phyloP scores from a whole-genome alignment of 192 early-diverging fungal genomes.

The Mortierella claussenii region DNA sequence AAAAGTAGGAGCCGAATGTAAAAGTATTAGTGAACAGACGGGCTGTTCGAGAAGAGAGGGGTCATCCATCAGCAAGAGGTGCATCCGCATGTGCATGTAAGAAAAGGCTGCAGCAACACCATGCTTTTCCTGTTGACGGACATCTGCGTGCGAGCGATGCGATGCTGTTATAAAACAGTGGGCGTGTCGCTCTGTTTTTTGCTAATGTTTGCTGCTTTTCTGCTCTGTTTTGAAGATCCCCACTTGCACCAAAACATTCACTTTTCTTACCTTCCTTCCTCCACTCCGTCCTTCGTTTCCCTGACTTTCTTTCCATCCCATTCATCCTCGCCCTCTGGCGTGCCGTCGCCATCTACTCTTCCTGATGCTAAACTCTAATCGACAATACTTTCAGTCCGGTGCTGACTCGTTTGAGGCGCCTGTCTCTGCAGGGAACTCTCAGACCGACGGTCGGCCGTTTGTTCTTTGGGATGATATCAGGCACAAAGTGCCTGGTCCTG shows the following conservation, averaged over 20 bases:
- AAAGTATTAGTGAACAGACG: too few relatives aligned
- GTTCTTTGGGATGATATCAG: slow-evolving; percentile 6
- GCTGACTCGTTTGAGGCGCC: neutral
- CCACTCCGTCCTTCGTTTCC: neutral
- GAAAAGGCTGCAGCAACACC: too few relatives aligned
- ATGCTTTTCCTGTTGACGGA: too few relatives aligned
- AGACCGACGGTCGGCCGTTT: neutral
- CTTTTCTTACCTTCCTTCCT: neutral
- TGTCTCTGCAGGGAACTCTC: neutral
- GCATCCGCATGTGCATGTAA: too few relatives aligned
- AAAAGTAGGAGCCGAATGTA: too few relatives aligned
- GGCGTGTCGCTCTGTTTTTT: neutral
- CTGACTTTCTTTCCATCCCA: too few relatives aligned
- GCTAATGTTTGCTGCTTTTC: too few relatives aligned
- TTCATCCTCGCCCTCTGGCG: neutral
- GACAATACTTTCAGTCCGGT: neutral
- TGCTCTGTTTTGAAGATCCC: neutral
- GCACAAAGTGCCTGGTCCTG: neutral
- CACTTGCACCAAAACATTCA: neutral
- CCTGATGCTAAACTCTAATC: neutral
- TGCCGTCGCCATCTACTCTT: too few relatives aligned
- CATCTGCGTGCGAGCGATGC: too few relatives aligned
- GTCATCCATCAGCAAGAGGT: too few relatives aligned
- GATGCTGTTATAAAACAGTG: too few relatives aligned
- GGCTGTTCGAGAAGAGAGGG: too few relatives aligned